Conservation (phyloP, 1,284 basidiomycete species). For the Quambalaria eucalypti region DNA sequence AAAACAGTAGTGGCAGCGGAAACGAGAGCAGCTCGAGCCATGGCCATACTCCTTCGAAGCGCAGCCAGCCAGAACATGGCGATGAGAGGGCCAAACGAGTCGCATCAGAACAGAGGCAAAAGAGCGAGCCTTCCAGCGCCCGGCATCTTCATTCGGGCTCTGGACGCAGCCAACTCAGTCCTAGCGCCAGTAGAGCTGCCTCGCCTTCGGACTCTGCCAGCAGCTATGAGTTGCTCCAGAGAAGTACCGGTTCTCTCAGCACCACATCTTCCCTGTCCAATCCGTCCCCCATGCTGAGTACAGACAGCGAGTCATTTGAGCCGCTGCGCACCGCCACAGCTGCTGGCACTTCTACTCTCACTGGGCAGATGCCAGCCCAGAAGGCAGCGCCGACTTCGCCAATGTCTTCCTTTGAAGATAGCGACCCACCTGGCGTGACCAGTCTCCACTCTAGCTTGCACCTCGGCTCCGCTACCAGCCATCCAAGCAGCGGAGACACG, state of each 20-base stretch:
- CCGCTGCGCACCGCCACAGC: too few species aligned
- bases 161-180: too few species aligned
- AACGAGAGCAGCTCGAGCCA: not conserved
- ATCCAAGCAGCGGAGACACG: not conserved
- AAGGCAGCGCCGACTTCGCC: not conserved
- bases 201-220: not conserved
- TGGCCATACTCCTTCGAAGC: too few species aligned
- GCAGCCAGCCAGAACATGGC: too few species aligned
- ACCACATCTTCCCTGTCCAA: not conserved
- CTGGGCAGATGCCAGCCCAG: too few species aligned
- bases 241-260: not conserved
- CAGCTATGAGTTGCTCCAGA: not conserved
- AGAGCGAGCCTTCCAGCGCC: too few species aligned
- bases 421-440: not conserved
- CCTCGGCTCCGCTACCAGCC: not conserved
- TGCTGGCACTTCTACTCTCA: too few species aligned
- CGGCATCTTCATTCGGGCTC: too few species aligned
- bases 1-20: not conserved
- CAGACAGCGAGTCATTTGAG: too few species aligned
- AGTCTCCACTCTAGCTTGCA: not conserved
- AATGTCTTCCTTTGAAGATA: not conserved
- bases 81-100: too few species aligned
- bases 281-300: too few species aligned
- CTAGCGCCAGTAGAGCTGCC: not conserved
- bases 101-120: too few species aligned